These are phyloP conservation scores for Exophiala xenobiotica DNA, from an alignment of 2,329 filamentous ascomycete genomes.

Conservation along the genomic window DNA sequence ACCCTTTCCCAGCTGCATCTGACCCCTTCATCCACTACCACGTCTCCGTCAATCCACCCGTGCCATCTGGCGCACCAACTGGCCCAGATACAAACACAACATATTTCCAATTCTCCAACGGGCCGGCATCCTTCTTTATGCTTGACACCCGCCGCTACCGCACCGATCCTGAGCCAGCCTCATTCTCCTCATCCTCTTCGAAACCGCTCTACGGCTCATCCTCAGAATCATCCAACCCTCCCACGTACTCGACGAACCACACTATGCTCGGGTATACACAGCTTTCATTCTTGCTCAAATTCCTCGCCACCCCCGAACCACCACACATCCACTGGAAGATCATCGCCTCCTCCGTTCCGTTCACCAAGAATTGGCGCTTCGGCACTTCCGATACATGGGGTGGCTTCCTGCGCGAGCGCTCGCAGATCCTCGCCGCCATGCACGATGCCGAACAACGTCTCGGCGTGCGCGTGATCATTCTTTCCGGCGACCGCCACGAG, in stretches of 20 bases:
- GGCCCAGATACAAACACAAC: slow-evolving; percentile 58
- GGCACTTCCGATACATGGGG: slow-evolving; percentile 91
- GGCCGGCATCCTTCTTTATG: slow-evolving; percentile 91
- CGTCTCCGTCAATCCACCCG: slow-evolving; percentile 76
- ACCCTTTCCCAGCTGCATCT: slow-evolving; percentile 74
- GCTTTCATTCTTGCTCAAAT: slow-evolving; percentile 74
- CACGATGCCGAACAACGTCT: slow-evolving; percentile 75
- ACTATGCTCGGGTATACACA: slow-evolving; percentile 81
- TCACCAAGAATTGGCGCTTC: slow-evolving; percentile 96
- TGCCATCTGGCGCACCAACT: slow-evolving; percentile 52
- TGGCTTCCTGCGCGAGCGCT: slow-evolving; percentile 80
- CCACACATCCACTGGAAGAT: slow-evolving; percentile 89
- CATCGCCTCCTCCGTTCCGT: slow-evolving; percentile 83
- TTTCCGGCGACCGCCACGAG: slow-evolving; percentile 94
- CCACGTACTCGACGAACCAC: slow-evolving; percentile 55
- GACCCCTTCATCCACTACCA: slow-evolving; percentile 90
- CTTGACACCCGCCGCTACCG: slow-evolving; percentile 88
- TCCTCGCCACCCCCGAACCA: slow-evolving; percentile 70
- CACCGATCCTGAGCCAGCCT: slow-evolving; percentile 44
- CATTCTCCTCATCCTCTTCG: slow-evolving; percentile 1
- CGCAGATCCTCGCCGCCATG: slow-evolving; percentile 79
- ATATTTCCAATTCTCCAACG: slow-evolving; percentile 86
- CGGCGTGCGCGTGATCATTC: slow-evolving; percentile 74
- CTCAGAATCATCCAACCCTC: slow-evolving; percentile 5
- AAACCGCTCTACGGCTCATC: slow-evolving; percentile 17